phyloP scores from a whole-genome alignment of 306 rosid species.

The Dryas octopetala region DNA sequence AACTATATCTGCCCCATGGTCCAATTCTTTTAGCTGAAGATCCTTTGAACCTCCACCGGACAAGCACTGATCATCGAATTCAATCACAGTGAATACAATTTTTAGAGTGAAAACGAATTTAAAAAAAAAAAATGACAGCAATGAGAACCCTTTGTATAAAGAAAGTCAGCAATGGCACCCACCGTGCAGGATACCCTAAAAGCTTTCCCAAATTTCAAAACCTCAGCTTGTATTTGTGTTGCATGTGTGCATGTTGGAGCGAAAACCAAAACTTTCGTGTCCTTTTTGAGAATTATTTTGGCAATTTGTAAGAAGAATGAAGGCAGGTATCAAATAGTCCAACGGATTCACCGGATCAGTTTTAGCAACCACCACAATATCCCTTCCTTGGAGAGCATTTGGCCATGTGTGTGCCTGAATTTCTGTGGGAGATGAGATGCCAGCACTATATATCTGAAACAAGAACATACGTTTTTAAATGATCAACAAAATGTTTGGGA shows the following conservation, averaged over 20 bases:
- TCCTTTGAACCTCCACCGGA: constrained; percentile 97
- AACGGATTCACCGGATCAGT: constrained; percentile 96
- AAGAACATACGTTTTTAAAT: constrained; percentile 27
- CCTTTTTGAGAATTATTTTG: constrained; percentile 70
- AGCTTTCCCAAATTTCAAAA: constrained; percentile 78
- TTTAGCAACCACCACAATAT: constrained; percentile 96
- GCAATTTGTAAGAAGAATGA: constrained; percentile 76
- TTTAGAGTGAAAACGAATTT: neutral
- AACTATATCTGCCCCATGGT: constrained; percentile 93
- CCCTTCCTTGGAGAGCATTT: constrained; percentile 88
- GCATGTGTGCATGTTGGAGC: constrained; percentile 99
- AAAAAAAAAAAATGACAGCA: too few relatives aligned
- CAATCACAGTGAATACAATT: constrained; percentile 25
- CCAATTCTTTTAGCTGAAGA: constrained; percentile 85
- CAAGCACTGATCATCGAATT: constrained; percentile 67
- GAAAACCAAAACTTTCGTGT: constrained; percentile 92
- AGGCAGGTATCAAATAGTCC: constrained; percentile 94
- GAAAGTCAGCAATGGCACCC: constrained; percentile 26
- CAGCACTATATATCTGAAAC: constrained; percentile 86
- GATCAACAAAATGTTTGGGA: constrained; percentile 37
- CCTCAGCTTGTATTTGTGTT: constrained; percentile 94
- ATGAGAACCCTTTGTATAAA: neutral
- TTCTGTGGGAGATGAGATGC: constrained; percentile 89
- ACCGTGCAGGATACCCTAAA: constrained; percentile 92
- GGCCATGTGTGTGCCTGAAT: constrained; percentile 99